Conservation (phyloP, 179 eudicot species). For the Nepenthes alata region DNA sequence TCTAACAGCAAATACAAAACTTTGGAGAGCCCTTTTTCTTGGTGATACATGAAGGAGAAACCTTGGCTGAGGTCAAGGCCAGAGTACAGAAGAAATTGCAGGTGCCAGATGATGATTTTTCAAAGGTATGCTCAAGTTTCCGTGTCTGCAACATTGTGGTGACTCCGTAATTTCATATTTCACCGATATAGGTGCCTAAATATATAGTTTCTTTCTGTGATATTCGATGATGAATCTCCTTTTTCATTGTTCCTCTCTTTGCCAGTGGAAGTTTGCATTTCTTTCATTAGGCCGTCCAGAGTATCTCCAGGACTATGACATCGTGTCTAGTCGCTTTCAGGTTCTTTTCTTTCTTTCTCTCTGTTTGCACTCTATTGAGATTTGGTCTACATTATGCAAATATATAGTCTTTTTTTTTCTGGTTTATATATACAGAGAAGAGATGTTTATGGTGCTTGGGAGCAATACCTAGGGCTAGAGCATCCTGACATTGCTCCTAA, state of each 20-base stretch:
- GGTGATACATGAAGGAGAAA: slow-evolving; percentile 41
- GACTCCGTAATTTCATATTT: too few relatives aligned
- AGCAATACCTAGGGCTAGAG: slow-evolving; percentile 54
- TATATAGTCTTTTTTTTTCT: too few relatives aligned
- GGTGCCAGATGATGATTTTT: slow-evolving; percentile 45
- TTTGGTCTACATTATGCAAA: too few relatives aligned
- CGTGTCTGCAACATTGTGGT: too few relatives aligned
- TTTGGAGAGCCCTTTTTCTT: slow-evolving; percentile 49
- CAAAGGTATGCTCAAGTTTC: slow-evolving; percentile 19
- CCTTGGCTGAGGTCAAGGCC: slow-evolving; percentile 32
- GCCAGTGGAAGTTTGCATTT: slow-evolving; percentile 87
- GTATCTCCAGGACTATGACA: slow-evolving; percentile 59
- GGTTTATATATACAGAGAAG: slow-evolving; percentile 23
- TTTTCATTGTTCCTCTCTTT: neutral
- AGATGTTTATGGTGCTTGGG: slow-evolving; percentile 55
- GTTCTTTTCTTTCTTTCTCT: slow-evolving; percentile 15
- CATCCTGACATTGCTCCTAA: slow-evolving; percentile 43
- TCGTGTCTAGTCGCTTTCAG: slow-evolving; percentile 67
- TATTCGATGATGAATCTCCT: neutral
- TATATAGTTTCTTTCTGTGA: too few relatives aligned
- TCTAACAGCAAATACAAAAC: slow-evolving; percentile 27
- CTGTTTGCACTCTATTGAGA: neutral
- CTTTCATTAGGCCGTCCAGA: slow-evolving; percentile 70
- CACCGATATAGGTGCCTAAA: too few relatives aligned
- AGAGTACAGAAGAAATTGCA: slow-evolving; percentile 40